These are phyloP conservation scores for Globisporangium cederbergense DNA, from an alignment of 352 stramenopile species.

Conservation along the genomic window DNA sequence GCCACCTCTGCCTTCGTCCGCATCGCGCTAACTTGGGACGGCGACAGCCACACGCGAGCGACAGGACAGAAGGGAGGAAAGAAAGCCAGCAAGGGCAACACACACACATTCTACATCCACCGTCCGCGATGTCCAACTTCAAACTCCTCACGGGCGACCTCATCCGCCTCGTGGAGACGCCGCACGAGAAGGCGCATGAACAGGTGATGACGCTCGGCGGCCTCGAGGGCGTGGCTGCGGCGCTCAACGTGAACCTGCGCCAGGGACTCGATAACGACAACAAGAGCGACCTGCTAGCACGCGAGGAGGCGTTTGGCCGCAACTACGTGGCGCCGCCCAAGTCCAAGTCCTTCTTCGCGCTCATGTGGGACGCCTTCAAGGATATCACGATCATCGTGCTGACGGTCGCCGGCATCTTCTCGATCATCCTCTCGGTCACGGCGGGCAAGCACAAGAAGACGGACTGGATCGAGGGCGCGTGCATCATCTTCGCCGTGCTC, in stretches of 20 bases:
- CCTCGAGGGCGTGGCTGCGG: slow-evolving; percentile 41
- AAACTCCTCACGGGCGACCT: slow-evolving; percentile 53
- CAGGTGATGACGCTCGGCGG: slow-evolving; percentile 40
- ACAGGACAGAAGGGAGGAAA: not conserved
- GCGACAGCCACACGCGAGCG: not conserved
- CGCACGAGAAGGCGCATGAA: slow-evolving; percentile 46
- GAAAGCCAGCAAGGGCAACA: slow-evolving; percentile 3
- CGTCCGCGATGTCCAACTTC: slow-evolving; percentile 24
- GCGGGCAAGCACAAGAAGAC: slow-evolving; percentile 52
- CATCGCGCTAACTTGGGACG: not conserved
- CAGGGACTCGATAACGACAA: slow-evolving; percentile 48
- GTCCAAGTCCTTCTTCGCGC: slow-evolving; percentile 57
- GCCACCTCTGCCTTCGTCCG: not conserved
- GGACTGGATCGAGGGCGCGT: slow-evolving; percentile 86
- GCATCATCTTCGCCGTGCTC: slow-evolving; percentile 87
- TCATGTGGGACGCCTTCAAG: slow-evolving; percentile 89
- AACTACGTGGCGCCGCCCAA: slow-evolving; percentile 61
- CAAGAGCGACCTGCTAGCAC: slow-evolving; percentile 27
- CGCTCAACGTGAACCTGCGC: slow-evolving; percentile 40
- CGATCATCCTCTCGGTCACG: slow-evolving; percentile 61
- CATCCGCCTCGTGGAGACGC: slow-evolving; percentile 63
- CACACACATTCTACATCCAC: slow-evolving; percentile 8
- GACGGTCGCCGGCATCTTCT: slow-evolving; percentile 79
- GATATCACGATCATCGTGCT: slow-evolving; percentile 90
- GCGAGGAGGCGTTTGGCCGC: slow-evolving; percentile 49